Evolutionary conservation across 2,329 filamentous ascomycete species (phyloP), one percentile per base, ranked within the genome.

Genomic region (Spiromastix sp.): DNA sequence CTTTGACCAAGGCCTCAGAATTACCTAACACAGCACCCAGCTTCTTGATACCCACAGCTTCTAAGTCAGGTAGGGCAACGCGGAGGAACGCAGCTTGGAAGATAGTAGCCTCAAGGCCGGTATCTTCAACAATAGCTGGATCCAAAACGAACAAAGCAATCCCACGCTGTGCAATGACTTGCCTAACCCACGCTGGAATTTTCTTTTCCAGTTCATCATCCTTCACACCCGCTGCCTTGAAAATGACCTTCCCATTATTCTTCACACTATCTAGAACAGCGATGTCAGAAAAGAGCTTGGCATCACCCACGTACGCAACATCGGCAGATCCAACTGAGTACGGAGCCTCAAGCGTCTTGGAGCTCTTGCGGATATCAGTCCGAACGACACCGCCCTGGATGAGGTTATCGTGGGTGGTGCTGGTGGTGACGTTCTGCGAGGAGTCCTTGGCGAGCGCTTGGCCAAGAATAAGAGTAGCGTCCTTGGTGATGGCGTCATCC

Each of bases 141-240:
- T 98, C 85, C 10, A 96, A 59, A 21, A 93, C 64, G 48, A 79
- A 82, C 22, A 98, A 70, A 42, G 79, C 65, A 21, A 87, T 66
- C 21, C 72, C 70, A 59, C 83, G 85, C 50, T 77, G 69, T 36
- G 77, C 74, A 33, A 95, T 62, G 10, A 72, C 68, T 60, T 82
- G 85, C 53, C 82, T 79, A 44, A 91, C 74, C 30, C 67, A 57
- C 24, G 71, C 68, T 2, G 85, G 75, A 4, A 98, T 67, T 48
- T 83, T 72, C 72, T 93, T 93, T 66, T 96, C 89, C 5, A 87
- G 58, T 22, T 95, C 86, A 29, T 93, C 89, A 34, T 85, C 76
- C 64, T 93, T 94, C 57, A 85, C 76, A 47, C 77, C 79, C 18
- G 84, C 72, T 16, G 91, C 71, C 51, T 79, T 83, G 27, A 95